Evolutionary conservation across 2,329 filamentous ascomycete genomes (phyloP).

Genomic region (Exserohilum rostratum): DNA sequence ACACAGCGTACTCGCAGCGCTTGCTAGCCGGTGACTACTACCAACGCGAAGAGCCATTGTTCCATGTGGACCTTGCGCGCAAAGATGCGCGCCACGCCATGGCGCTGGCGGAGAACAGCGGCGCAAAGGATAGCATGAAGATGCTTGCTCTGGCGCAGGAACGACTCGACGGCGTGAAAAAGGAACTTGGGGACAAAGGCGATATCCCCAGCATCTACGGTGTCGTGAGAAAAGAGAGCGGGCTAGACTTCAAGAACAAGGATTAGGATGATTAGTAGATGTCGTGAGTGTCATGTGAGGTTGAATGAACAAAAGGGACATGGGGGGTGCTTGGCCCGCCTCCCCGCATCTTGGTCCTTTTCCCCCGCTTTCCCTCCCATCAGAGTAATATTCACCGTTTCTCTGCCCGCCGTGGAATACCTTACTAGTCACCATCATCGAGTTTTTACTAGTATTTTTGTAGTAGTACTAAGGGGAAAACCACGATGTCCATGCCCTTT

Average conservation of each 20-base stretch:
- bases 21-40: slow-evolving; percentile 80
- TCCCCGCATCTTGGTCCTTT: no score
- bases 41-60: slow-evolving; percentile 77
- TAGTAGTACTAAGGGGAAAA: no score
- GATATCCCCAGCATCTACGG: slow-evolving; percentile 87
- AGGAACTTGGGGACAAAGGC: slow-evolving; percentile 70
- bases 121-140: slow-evolving; percentile 61
- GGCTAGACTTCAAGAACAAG: slow-evolving; percentile 69
- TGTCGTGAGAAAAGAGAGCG: slow-evolving; percentile 73
- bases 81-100: slow-evolving; percentile 82
- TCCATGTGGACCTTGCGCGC: slow-evolving; percentile 78
- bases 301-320: background rate
- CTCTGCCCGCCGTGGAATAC: no score
- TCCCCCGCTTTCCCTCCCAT: no score
- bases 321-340: background rate
- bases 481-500: no score
- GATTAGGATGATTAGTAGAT: no score
- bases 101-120: slow-evolving; percentile 67
- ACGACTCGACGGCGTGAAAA: slow-evolving; percentile 71
- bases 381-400: no score
- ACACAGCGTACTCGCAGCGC: slow-evolving; percentile 74
- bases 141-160: slow-evolving; percentile 71
- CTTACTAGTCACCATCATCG: no score
- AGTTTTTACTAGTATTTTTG: no score
- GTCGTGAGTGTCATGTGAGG: background rate